Conservation (phyloP, 768 basidiomycete genomes). For the Infundibulicybe gibba region DNA sequence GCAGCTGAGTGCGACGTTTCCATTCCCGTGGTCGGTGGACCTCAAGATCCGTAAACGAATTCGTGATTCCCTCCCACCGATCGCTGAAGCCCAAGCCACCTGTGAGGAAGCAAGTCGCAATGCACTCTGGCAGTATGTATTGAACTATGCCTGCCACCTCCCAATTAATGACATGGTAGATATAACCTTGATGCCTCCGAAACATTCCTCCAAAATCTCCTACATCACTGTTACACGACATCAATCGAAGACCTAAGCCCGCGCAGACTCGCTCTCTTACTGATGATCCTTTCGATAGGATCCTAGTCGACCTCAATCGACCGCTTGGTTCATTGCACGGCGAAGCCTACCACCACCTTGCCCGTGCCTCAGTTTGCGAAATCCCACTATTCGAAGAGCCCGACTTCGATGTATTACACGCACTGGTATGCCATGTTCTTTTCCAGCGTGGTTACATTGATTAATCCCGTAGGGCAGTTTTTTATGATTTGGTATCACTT, state of each 20-base stretch:
- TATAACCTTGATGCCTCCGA: constrained; percentile 69
- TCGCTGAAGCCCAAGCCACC: constrained; percentile 52
- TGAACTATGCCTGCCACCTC: constrained; percentile 5
- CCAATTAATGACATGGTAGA: constrained; percentile 26
- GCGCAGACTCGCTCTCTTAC: constrained; percentile 59
- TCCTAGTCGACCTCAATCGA: constrained; percentile 61
- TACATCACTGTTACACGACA: constrained; percentile 65
- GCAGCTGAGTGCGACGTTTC: constrained; percentile 63
- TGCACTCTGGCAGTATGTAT: constrained; percentile 69
- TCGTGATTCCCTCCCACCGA: constrained; percentile 57
- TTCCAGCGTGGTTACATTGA: background rate
- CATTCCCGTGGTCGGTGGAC: constrained; percentile 66
- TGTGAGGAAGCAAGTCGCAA: constrained; percentile 64
- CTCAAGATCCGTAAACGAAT: constrained; percentile 62
- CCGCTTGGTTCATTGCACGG: constrained; percentile 56
- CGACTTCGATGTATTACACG: constrained; percentile 68
- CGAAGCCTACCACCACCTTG: constrained; percentile 64
- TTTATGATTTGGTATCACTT: constrained; percentile 76
- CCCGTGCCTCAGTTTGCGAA: constrained; percentile 65
- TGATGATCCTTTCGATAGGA: constrained; percentile 73
- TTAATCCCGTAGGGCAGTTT: constrained; percentile 25
- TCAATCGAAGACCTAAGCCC: constrained; percentile 60
- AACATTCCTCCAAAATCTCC: constrained; percentile 64
- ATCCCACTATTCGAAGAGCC: constrained; percentile 75
- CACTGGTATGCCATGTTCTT: constrained; percentile 40